These are phyloP conservation scores for Talaromyces ruber DNA, from an alignment of 495 filamentous ascomycete genomes.

Conservation along the genomic window DNA sequence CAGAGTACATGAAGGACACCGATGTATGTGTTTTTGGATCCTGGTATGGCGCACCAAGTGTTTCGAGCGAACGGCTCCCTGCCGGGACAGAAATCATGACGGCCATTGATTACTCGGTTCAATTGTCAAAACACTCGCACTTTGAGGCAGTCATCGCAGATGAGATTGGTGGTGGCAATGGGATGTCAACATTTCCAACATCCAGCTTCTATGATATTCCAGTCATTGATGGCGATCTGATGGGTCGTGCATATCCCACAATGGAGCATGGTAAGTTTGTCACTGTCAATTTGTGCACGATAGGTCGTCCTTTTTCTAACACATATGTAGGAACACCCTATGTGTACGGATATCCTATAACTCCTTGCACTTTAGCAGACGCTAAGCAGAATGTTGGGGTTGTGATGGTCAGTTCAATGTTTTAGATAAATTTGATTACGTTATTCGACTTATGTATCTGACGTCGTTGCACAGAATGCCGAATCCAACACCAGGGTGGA, in stretches of 20 bases:
- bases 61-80: constrained; percentile 18
- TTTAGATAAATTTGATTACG: not conserved
- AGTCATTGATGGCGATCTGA: constrained; percentile 30
- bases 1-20: constrained; percentile 9
- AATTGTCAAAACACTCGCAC: constrained; percentile 14
- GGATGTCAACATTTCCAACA: constrained; percentile 22
- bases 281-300: not conserved
- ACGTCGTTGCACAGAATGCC: constrained; percentile 19
- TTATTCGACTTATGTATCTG: not conserved
- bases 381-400: constrained; percentile 20
- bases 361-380: constrained; percentile 23
- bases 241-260: constrained; percentile 27
- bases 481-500: constrained; percentile 22
- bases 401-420: constrained; percentile 13
- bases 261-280: constrained; percentile 16
- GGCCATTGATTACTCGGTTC: constrained; percentile 19
- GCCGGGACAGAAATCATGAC: constrained; percentile 19
- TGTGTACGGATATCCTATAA: constrained; percentile 18
- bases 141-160: constrained; percentile 22
- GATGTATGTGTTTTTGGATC: constrained; percentile 15
- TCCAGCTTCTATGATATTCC: constrained; percentile 20
- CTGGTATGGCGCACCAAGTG: constrained; percentile 18
- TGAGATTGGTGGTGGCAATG: constrained; percentile 33
- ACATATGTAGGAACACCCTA: constrained; percentile 18
- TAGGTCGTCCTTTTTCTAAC: too few species aligned